Conservation (phyloP, 441 rosid genomes). For the Arabidopsis lyrata region DNA sequence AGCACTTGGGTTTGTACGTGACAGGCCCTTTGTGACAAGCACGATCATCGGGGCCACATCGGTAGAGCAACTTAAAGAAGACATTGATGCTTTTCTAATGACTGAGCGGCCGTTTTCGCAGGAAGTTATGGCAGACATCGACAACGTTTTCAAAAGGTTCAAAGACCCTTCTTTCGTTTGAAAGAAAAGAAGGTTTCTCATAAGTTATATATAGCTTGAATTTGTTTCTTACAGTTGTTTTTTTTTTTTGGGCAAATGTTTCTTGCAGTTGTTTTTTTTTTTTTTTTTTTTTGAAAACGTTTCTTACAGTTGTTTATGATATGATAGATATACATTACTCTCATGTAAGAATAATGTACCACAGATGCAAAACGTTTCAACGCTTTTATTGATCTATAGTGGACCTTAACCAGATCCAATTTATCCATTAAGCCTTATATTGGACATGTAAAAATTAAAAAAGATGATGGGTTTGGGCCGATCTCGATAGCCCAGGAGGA, state of each 20-base stretch:
- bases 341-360: not conserved
- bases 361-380: not conserved
- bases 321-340: not conserved
- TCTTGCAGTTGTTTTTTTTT: no score
- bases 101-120: slow-evolving; percentile 71
- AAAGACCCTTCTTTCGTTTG: slow-evolving; percentile 76
- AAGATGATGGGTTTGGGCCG: not conserved
- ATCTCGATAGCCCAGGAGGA: not conserved
- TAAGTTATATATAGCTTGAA: not conserved
- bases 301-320: not conserved
- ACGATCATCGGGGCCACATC: slow-evolving; percentile 90
- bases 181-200: not conserved
- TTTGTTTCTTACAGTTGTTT: not conserved
- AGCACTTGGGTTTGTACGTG: slow-evolving; percentile 82
- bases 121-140: slow-evolving; percentile 73
- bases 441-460: not conserved
- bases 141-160: slow-evolving; percentile 66
- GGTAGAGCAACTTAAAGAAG: slow-evolving; percentile 78
- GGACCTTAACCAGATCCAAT: not conserved
- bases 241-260: no score
- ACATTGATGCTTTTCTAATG: slow-evolving; percentile 73
- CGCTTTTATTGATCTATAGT: not conserved
- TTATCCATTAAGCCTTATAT: not conserved
- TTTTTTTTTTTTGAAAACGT: no score
- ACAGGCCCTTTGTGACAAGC: slow-evolving; percentile 84